Evolutionary conservation across 2,329 filamentous ascomycete genomes (phyloP).

Genomic region (Macrophomina tecta): DNA sequence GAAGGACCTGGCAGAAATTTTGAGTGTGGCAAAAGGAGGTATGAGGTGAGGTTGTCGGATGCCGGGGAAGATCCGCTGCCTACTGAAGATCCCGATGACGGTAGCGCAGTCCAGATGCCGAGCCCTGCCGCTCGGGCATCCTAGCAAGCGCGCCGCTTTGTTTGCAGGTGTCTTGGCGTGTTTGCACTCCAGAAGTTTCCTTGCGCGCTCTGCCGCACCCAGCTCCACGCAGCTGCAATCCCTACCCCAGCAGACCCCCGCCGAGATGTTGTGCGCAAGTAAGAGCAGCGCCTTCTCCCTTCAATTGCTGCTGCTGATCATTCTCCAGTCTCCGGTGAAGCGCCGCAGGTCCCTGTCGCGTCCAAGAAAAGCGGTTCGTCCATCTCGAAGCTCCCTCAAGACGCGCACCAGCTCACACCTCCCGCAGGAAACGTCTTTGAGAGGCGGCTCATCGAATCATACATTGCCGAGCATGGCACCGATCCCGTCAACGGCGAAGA

Average conservation of each 20-base stretch:
- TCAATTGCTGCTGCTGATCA: slow-evolving; percentile 31
- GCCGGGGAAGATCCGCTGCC: slow-evolving; percentile 12
- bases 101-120: background rate
- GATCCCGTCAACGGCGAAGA: slow-evolving; percentile 91
- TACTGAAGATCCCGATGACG: slow-evolving; percentile 15
- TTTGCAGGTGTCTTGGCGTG: background rate
- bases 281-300: slow-evolving; percentile 29
- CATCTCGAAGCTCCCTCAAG: slow-evolving; percentile 30
- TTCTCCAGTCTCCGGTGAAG: slow-evolving; percentile 85
- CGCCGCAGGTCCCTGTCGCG: slow-evolving; percentile 91
- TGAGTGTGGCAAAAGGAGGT: slow-evolving; percentile 4
- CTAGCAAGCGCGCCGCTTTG: background rate
- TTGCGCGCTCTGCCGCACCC: slow-evolving; percentile 6
- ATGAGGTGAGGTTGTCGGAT: slow-evolving; percentile 14
- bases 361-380: slow-evolving; percentile 88
- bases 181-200: slow-evolving; percentile 21
- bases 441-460: slow-evolving; percentile 91
- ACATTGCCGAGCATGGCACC: slow-evolving; percentile 90
- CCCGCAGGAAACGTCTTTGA: slow-evolving; percentile 83
- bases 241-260: slow-evolving; percentile 6
- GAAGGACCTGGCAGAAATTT: background rate
- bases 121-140: too few species aligned
- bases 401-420: slow-evolving; percentile 38
- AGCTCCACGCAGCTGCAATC: slow-evolving; percentile 21
- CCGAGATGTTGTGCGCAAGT: slow-evolving; percentile 48